Conservation (phyloP, 2,329 filamentous ascomycete species). For the Pyrenophora seminiperda region DNA sequence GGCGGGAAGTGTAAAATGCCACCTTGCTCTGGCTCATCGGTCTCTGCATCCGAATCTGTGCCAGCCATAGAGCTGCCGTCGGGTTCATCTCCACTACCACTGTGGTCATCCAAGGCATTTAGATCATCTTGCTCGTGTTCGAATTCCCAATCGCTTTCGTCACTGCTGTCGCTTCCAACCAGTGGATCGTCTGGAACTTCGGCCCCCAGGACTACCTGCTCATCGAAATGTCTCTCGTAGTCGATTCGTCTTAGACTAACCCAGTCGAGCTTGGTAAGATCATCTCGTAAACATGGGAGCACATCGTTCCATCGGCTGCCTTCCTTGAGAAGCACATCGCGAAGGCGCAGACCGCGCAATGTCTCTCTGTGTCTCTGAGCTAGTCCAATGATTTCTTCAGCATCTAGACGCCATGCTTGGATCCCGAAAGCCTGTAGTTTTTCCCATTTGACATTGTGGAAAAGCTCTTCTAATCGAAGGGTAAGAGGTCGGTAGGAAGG, state of each 20-base stretch:
- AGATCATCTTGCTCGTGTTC: constrained; percentile 42
- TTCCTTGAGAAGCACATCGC: constrained; percentile 65
- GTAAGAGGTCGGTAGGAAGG: constrained; percentile 62
- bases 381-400: constrained; percentile 65
- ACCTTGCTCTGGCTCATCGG: constrained; percentile 47
- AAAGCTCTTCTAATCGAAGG: constrained; percentile 64
- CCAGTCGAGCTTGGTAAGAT: constrained; percentile 64
- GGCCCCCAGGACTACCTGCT: constrained; percentile 52
- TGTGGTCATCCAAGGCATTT: constrained; percentile 19
- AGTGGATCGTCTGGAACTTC: constrained; percentile 56
- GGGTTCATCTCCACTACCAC: constrained; percentile 38
- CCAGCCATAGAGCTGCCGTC: constrained; percentile 45
- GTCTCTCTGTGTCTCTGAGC: constrained; percentile 61
- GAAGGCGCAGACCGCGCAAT: constrained; percentile 63
- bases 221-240: constrained; percentile 62
- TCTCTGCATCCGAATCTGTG: constrained; percentile 42
- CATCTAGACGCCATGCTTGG: constrained; percentile 66
- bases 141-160: constrained; percentile 44
- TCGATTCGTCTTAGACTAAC: constrained; percentile 66
- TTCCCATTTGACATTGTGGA: constrained; percentile 66
- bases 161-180: constrained; percentile 52
- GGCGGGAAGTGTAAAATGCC: constrained; percentile 54
- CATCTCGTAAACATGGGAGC: constrained; percentile 59
- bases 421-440: constrained; percentile 68
- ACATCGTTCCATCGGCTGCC: constrained; percentile 67